Evolutionary conservation across 768 basidiomycete species (phyloP).

Genomic region (Leccinum boreale): DNA sequence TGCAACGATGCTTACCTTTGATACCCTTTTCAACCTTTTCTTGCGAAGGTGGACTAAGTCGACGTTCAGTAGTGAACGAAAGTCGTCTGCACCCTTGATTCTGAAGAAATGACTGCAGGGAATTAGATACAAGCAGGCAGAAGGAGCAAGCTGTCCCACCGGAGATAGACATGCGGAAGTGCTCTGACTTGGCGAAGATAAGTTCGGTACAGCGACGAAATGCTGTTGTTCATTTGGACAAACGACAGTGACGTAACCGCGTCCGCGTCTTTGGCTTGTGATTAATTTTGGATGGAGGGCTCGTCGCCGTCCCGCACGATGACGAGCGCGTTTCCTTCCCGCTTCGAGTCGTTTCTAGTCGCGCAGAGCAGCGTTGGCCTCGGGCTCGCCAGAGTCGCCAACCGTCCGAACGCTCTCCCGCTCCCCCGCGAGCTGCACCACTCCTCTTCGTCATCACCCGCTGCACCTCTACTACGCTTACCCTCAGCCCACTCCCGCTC

Average conservation of each 20-base stretch:
- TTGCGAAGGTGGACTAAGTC: constrained; percentile 29
- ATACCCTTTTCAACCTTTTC: constrained; percentile 46
- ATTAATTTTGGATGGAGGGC: constrained; percentile 10
- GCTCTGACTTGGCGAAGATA: constrained; percentile 40
- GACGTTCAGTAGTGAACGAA: constrained; percentile 44
- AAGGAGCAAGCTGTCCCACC: constrained; percentile 28
- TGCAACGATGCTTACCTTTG: constrained; percentile 39
- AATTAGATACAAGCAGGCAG: background rate
- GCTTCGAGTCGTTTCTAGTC: constrained; percentile 1
- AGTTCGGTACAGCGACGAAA: constrained; percentile 36
- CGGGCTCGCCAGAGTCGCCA: background rate
- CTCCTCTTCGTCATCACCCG: background rate
- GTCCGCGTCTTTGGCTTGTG: background rate
- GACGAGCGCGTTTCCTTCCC: background rate
- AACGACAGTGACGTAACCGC: constrained; percentile 9
- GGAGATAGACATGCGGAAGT: constrained; percentile 47
- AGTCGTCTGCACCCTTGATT: constrained; percentile 55
- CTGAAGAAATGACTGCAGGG: constrained; percentile 58
- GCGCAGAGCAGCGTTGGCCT: background rate
- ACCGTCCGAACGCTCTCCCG: background rate
- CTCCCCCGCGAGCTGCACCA: no score
- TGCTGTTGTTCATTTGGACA: background rate
- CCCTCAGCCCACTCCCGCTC: constrained; percentile 2
- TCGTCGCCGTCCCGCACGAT: constrained; percentile 13
- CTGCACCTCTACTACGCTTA: constrained; percentile 18